Evolutionary conservation across 2,329 filamentous ascomycete species (phyloP).

Genomic region (Xylariales sp.): DNA sequence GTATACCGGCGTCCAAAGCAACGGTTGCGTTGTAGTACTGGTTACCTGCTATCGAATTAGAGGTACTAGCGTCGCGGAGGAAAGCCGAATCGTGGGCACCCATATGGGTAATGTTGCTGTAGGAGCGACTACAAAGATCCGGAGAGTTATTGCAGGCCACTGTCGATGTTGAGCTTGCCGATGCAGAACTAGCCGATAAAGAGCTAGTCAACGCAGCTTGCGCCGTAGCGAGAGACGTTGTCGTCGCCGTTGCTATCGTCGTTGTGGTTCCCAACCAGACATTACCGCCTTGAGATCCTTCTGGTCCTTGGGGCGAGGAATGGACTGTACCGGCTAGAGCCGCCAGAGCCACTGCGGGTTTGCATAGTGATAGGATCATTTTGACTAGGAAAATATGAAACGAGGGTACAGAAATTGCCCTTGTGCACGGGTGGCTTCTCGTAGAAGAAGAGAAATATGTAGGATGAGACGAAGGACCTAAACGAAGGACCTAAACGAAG

Average conservation of each 20-base stretch:
- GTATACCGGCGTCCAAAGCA: conserved; percentile 77
- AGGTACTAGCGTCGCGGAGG: conserved; percentile 71
- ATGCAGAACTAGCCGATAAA: background rate
- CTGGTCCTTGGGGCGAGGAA: conserved; percentile 28
- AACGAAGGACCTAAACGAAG: too few species aligned
- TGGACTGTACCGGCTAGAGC: conserved; percentile 29
- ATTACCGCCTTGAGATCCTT: conserved; percentile 9
- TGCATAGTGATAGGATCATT: conserved; percentile 31
- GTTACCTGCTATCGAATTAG: conserved; percentile 74
- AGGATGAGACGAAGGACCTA: conserved; percentile 5
- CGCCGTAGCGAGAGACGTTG: conserved; percentile 24
- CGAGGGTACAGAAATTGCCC: conserved; percentile 2
- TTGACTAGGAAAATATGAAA: conserved; percentile 9
- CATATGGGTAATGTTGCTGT: conserved; percentile 82
- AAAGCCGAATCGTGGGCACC: conserved; percentile 82
- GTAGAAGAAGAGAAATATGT: background rate
- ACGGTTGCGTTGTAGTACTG: conserved; percentile 79
- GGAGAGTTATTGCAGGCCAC: conserved; percentile 85
- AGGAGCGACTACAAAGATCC: conserved; percentile 74
- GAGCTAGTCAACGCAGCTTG: conserved; percentile 24
- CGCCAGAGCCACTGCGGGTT: conserved; percentile 24
- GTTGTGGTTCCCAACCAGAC: conserved; percentile 1
- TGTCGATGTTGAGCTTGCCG: conserved; percentile 40
- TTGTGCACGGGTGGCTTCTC: background rate
- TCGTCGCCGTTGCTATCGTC: background rate